Conservation (phyloP, 23 red algal genomes). For the Cyanidium caldarium region DNA sequence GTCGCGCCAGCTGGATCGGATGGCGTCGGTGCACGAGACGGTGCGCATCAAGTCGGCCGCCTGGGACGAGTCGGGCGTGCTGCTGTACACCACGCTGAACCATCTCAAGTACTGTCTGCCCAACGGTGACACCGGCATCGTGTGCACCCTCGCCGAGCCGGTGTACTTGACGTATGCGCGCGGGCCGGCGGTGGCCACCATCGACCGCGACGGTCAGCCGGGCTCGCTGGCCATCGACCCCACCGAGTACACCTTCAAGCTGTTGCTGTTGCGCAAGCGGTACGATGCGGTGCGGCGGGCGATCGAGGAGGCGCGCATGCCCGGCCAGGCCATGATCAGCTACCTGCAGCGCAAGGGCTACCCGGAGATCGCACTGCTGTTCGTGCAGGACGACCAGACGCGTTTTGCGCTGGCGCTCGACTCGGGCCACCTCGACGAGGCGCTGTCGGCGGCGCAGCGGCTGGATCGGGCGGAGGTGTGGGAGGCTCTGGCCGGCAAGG, state of each 20-base stretch:
- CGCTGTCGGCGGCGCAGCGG: slow-evolving; percentile 55
- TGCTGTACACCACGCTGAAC: slow-evolving; percentile 88
- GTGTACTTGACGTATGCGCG: slow-evolving; percentile 83
- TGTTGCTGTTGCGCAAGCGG: slow-evolving; percentile 66
- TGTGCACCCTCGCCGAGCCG: slow-evolving; percentile 48
- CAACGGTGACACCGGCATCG: slow-evolving; percentile 90
- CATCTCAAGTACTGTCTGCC: slow-evolving; percentile 99
- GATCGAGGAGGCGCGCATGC: slow-evolving; percentile 68
- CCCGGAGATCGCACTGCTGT: slow-evolving; percentile 87
- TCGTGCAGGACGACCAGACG: slow-evolving; percentile 85
- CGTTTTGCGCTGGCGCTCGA: slow-evolving; percentile 86
- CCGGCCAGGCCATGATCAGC: slow-evolving; percentile 78
- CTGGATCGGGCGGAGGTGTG: slow-evolving; percentile 63
- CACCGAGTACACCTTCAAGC: slow-evolving; percentile 93
- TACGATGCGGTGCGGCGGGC: slow-evolving; percentile 87
- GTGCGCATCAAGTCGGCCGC: slow-evolving; percentile 95
- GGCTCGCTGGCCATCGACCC: slow-evolving; percentile 80
- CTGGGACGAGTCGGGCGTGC: slow-evolving; percentile 98
- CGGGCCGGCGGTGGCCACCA: slow-evolving; percentile 72
- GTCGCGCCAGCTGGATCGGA: slow-evolving; percentile 66
- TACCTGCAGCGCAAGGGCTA: slow-evolving; percentile 96
- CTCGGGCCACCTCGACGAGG: slow-evolving; percentile 71
- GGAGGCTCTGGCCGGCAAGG: slow-evolving; percentile 38
- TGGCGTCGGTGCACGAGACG: slow-evolving; percentile 92
- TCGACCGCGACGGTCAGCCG: slow-evolving; percentile 73